Conservation (phyloP, 148 eudicot species). For the Dysphania ambrosioides region DNA sequence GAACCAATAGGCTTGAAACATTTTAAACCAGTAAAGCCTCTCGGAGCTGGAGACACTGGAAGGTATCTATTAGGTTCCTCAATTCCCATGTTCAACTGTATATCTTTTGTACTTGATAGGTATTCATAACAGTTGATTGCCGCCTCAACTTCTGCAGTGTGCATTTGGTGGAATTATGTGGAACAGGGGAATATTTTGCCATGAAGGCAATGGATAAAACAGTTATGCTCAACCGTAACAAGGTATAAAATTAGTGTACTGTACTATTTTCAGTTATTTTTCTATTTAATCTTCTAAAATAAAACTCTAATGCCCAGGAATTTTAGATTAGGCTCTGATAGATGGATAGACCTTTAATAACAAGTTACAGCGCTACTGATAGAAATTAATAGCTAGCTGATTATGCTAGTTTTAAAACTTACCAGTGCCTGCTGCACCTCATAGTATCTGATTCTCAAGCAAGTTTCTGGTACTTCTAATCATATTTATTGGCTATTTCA, state of each 20-base stretch:
- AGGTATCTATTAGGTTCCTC: constrained; percentile 38
- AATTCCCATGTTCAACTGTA: constrained; percentile 3
- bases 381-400: background rate
- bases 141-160: constrained; percentile 52
- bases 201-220: constrained; percentile 98
- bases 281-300: background rate
- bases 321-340: background rate
- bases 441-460: constrained; percentile 1
- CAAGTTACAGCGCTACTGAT: background rate
- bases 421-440: background rate
- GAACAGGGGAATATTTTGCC: constrained; percentile 76
- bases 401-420: background rate
- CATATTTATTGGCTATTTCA: constrained; percentile 10
- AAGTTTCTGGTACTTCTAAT: background rate
- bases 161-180: constrained; percentile 87
- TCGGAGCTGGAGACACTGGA: constrained; percentile 96
- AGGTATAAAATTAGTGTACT: constrained; percentile 41
- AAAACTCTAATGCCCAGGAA: background rate
- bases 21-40: constrained; percentile 82
- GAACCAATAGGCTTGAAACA: constrained; percentile 81
- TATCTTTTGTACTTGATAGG: background rate
- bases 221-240: constrained; percentile 88
- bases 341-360: background rate
- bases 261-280: background rate
- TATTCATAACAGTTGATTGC: background rate